Conservation (phyloP, 208 protist species). For the Crithidia bombi region DNA sequence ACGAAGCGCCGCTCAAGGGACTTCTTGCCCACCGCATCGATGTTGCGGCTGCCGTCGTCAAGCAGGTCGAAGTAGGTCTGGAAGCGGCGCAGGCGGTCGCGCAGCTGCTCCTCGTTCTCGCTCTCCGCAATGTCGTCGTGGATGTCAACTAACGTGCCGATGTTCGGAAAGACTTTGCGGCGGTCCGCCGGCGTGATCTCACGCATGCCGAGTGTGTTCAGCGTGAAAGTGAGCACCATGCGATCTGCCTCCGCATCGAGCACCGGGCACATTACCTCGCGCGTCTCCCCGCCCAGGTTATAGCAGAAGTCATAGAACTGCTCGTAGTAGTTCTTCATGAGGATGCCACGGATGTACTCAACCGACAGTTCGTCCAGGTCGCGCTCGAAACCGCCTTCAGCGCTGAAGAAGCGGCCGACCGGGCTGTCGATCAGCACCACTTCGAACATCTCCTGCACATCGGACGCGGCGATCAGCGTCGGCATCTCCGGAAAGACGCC, state of each 20-base stretch:
- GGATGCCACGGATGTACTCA: slow-evolving; percentile 97
- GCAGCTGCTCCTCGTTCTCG: slow-evolving; percentile 82
- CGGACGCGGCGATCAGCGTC: slow-evolving; percentile 90
- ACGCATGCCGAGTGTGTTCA: slow-evolving; percentile 96
- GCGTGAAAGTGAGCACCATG: slow-evolving; percentile 97
- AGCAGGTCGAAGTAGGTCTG: slow-evolving; percentile 78
- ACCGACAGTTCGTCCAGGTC: slow-evolving; percentile 95
- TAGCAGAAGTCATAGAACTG: slow-evolving; percentile 98
- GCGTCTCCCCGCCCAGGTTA: slow-evolving; percentile 86
- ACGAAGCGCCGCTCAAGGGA: slow-evolving; percentile 91
- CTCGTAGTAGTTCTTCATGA: slow-evolving; percentile 99
- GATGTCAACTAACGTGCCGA: slow-evolving; percentile 90
- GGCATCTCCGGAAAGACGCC: slow-evolving; percentile 96
- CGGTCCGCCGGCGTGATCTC: slow-evolving; percentile 83
- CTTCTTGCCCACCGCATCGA: slow-evolving; percentile 57
- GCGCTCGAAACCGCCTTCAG: slow-evolving; percentile 76
- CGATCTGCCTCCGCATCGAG: slow-evolving; percentile 97
- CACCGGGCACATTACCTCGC: slow-evolving; percentile 90
- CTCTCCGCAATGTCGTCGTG: slow-evolving; percentile 86
- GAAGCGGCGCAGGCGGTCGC: slow-evolving; percentile 83
- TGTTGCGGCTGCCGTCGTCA: slow-evolving; percentile 66
- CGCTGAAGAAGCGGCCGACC: slow-evolving; percentile 89
- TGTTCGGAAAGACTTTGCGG: slow-evolving; percentile 86
- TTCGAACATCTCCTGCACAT: slow-evolving; percentile 96
- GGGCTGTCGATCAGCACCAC: slow-evolving; percentile 97